Conservation (phyloP, 306 rosid species). For the Pyrus bretschneideri region DNA sequence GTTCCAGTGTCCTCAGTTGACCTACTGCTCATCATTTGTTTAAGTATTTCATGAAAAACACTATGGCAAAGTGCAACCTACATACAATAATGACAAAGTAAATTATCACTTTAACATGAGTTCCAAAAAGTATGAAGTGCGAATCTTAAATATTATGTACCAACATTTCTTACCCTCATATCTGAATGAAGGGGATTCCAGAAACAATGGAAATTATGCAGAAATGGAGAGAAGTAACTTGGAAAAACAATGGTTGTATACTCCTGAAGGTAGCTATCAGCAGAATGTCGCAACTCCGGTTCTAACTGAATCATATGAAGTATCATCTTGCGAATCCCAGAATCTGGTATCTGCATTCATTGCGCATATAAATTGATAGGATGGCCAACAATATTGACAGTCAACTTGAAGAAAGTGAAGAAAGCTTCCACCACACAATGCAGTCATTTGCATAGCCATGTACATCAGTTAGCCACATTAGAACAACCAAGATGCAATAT, state of each 20-base stretch:
- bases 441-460: not conserved
- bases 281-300: slow-evolving; percentile 81
- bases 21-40: slow-evolving; percentile 66
- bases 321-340: slow-evolving; percentile 87
- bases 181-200: slow-evolving; percentile 90
- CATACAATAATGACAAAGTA: slow-evolving; percentile 12
- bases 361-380: slow-evolving; percentile 12
- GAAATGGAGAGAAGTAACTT: slow-evolving; percentile 74
- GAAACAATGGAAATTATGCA: slow-evolving; percentile 88
- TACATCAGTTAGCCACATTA: not conserved
- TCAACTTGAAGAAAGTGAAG: not conserved
- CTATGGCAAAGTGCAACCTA: slow-evolving; percentile 87
- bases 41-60: slow-evolving; percentile 84
- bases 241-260: slow-evolving; percentile 76
- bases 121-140: slow-evolving; percentile 19
- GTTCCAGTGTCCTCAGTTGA: slow-evolving; percentile 39
- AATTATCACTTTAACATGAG: slow-evolving; percentile 13
- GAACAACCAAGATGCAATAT: not conserved
- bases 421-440: not conserved
- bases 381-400: not conserved
- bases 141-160: not conserved
- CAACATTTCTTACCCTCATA: slow-evolving; percentile 61
- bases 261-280: slow-evolving; percentile 77
- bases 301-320: slow-evolving; percentile 93
- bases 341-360: slow-evolving; percentile 77